Base-by-base conservation (phyloP, 352 stramenopile species). In the Phytophthora litchii region DNA sequence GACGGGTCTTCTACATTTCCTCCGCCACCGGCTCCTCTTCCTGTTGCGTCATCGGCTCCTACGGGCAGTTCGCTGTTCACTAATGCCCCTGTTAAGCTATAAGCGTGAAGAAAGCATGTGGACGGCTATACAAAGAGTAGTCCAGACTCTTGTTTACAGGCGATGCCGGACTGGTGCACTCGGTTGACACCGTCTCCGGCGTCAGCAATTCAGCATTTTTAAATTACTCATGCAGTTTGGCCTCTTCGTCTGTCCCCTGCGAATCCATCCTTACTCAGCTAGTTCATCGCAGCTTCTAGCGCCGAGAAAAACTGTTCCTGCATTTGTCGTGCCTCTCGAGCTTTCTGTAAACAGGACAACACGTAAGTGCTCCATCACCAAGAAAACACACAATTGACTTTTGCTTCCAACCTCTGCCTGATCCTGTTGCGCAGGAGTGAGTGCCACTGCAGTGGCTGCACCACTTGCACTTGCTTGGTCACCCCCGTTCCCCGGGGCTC, bases 281-380 rank as follows among this genome's bases (percentile, higher is more conserved):
- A 80, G 16, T 63, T 68, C 32, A 86, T 74, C 35, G 79, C 67
- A 16, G 66, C 47, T 40, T 89, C 78, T 12, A 91, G 72, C 12
- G 76, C 71, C 13, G 60, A 45, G 59, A 92, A 92, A 59, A 92
- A 92, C 32, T 77, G 47, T 21, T 88, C 69, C 54, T 92, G 82
- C 59, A 85, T 72, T 52, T 76, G 63, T n/a, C 76, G 71, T 25
- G 66, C 64, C 50, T 89, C 67, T 4, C 67, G 67, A 25, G 74
- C 55, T 32, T 72, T 76, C 79, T 91, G 56, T 54, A 52, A 21
- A 50, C 14, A 45, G 20, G 54, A 16, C 41, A 56, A 2, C 50
- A 36, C 40, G 40, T 34, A 34, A 1, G 4, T 12, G 29, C 29
- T 9, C n/a, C n/a, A n/a, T 34, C 29, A 34, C 6, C 29, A 45